Percentiles rank a stretch among this genome's conserved stretches.
Evolutionary conservation across 2,329 filamentous ascomycete genomes (phyloP).

Genomic region (Berkeleyomyces basicola): DNA sequence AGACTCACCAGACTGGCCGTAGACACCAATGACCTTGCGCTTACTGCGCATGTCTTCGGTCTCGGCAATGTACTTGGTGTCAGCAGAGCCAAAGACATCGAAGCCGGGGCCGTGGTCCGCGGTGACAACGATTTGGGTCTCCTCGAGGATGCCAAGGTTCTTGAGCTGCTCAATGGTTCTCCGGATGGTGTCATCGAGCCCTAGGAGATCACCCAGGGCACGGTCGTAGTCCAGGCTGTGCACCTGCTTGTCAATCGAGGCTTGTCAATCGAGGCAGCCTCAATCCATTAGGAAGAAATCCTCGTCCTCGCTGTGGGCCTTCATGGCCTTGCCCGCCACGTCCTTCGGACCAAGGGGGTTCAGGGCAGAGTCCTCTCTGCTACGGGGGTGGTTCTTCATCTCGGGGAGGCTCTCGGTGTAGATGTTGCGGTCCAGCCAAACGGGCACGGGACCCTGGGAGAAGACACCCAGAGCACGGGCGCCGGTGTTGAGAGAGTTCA

Average conservation of each 20-base stretch:
- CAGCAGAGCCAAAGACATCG: conserved; percentile 68
- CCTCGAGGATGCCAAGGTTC: conserved; percentile 47
- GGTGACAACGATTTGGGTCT: conserved; percentile 65
- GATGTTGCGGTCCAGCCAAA: conserved; percentile 75
- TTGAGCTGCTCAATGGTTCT: conserved; percentile 57
- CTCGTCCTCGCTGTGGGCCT: conserved; percentile 45
- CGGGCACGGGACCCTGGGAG: conserved; percentile 55
- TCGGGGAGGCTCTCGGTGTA: conserved; percentile 52
- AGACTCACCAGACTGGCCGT: conserved; percentile 55
- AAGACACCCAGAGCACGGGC: conserved; percentile 63
- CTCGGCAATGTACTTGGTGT: conserved; percentile 57
- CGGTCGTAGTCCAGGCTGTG: conserved; percentile 73
- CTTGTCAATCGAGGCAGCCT: conserved; percentile 44
- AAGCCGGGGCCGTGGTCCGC: conserved; percentile 86
- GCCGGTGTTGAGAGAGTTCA: conserved; percentile 38
- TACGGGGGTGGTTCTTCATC: conserved; percentile 52
- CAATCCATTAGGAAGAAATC: conserved; percentile 82
- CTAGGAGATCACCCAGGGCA: conserved; percentile 66
- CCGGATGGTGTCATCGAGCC: conserved; percentile 69
- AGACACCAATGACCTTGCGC: conserved; percentile 57
- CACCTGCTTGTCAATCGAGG: conserved; percentile 70
- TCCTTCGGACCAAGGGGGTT: conserved; percentile 75
- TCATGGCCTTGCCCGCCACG: conserved; percentile 76
- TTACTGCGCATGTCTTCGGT: conserved; percentile 53
- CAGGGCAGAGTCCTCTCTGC: conserved; percentile 43